Base-by-base conservation (phyloP, 1,139 yeast species). In the Sugiyamaella pinicola region DNA sequence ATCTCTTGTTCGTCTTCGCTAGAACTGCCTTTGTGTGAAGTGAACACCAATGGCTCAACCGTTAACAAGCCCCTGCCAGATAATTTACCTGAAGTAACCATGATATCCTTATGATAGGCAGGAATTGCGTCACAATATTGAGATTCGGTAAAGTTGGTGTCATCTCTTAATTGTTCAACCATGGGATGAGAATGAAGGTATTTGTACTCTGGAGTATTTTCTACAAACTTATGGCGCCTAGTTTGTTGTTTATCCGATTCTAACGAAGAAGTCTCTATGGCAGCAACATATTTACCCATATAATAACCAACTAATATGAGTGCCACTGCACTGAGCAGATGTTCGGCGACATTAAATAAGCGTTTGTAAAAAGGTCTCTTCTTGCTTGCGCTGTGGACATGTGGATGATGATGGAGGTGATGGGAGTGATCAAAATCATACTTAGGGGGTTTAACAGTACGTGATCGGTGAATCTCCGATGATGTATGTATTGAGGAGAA, bases 1-100 rank as follows among this genome's bases (percentile, higher is more conserved):
- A 64, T 58, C 54, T 57, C n/a, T 51, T 38, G 43, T 8, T 31
- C 43, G 12, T 28, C 28, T 34, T 46, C 49, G 22, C 34, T 10
- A 7, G 7, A 15, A n/a, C 31, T 43, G 12, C 26, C 48, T 28
- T 57, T 56, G 22, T 51, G 43, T 39, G 54, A 55, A 13, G 59
- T 55, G 47, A 64, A 65, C 22, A 63, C 61, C 18, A 64, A 39
- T 4, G 69, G 69, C 47, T 64, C 67, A 12, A 65, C 62, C 1
- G 67, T 63, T 22, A 65, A 44, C 8, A 54, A 49, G 1, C 67
- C 66, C 2, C 57, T 55, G 6, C 67, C 65, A 1, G 64, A 55
- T 43, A 65, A 54, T 24, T 63, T 46, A 5, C 67, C 64, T 2
- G 65, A 55, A 5, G 68, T 64, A 13, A 65, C 56, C 64, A 62